phyloP scores from a whole-genome alignment of 139 green algal genomes.

The Pseudopediastrum boryanum region DNA sequence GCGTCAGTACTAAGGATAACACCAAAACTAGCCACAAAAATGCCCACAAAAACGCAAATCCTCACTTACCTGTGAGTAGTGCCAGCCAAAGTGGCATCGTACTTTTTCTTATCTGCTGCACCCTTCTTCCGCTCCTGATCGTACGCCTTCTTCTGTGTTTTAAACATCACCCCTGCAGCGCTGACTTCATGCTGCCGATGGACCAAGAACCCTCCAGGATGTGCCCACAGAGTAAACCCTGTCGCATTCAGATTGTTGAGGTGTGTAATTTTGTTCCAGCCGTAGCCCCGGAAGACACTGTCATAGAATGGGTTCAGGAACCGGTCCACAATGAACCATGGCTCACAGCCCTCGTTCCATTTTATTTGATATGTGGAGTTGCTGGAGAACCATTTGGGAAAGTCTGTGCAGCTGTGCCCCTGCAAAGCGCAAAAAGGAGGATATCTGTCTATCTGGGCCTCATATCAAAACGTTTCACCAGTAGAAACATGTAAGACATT shows the following conservation, averaged over 20 bases:
- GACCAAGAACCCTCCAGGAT: slow-evolving; percentile 25
- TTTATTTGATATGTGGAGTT: not conserved
- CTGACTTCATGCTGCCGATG: slow-evolving; percentile 20
- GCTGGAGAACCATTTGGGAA: slow-evolving; percentile 5
- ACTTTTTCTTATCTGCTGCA: not conserved
- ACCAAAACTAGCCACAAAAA: not conserved
- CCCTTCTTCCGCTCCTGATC: slow-evolving; percentile 10
- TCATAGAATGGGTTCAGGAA: slow-evolving; percentile 44
- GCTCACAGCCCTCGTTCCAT: slow-evolving; percentile 46
- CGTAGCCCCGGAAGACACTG: slow-evolving; percentile 55
- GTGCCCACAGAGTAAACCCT: slow-evolving; percentile 15
- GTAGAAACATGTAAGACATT: not conserved
- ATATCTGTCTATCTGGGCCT: not conserved
- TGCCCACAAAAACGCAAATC: not conserved
- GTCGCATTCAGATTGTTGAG: slow-evolving; percentile 1
- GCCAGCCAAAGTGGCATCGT: slow-evolving; percentile 3
- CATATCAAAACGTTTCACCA: not conserved
- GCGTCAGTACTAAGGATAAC: not conserved
- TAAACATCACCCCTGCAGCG: slow-evolving; percentile 11
- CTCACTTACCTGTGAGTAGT: slow-evolving; percentile 14
- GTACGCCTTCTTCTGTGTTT: slow-evolving; percentile 12
- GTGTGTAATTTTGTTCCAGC: slow-evolving; percentile 61
- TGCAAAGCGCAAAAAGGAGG: not conserved
- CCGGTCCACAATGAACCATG: slow-evolving; percentile 55
- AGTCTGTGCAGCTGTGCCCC: slow-evolving; percentile 28